phyloP scores from a whole-genome alignment of 2,329 filamentous ascomycete genomes.

The Sporothrix mexicana region DNA sequence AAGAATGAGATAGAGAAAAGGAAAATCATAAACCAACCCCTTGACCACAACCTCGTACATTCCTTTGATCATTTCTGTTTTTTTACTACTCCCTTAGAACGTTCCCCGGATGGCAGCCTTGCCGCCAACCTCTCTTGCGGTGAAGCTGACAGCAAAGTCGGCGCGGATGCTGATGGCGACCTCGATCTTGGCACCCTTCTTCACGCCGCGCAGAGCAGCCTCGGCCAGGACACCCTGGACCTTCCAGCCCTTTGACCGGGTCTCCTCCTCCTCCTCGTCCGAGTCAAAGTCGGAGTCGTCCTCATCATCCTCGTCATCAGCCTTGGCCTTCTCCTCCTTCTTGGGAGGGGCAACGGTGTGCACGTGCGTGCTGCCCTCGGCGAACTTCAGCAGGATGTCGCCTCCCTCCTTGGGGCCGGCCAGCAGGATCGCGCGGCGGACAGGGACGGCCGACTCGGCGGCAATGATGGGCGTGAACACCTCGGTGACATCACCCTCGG shows the following conservation, averaged over 20 bases:
- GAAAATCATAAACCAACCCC: constrained; percentile 14
- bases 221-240: constrained; percentile 82
- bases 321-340: constrained; percentile 69
- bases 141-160: constrained; percentile 79
- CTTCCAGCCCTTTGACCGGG: constrained; percentile 91
- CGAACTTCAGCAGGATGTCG: constrained; percentile 85
- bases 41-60: constrained; percentile 18
- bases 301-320: constrained; percentile 71
- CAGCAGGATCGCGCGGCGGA: constrained; percentile 82
- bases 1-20: background rate
- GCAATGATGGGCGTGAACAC: constrained; percentile 81
- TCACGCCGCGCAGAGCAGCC: constrained; percentile 79
- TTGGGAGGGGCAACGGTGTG: constrained; percentile 82
- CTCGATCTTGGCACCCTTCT: constrained; percentile 90
- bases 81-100: constrained; percentile 30
- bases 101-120: constrained; percentile 80
- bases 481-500: constrained; percentile 64
- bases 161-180: constrained; percentile 86
- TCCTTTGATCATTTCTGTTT: background rate
- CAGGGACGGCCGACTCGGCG: constrained; percentile 87
- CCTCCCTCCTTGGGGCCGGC: constrained; percentile 78
- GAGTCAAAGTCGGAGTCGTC: constrained; percentile 63
- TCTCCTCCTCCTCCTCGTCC: constrained; percentile 82
- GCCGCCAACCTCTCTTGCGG: constrained; percentile 82
- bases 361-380: constrained; percentile 78